phyloP scores from a whole-genome alignment of 257 asterid genomes.

The Verbascum thapsus region DNA sequence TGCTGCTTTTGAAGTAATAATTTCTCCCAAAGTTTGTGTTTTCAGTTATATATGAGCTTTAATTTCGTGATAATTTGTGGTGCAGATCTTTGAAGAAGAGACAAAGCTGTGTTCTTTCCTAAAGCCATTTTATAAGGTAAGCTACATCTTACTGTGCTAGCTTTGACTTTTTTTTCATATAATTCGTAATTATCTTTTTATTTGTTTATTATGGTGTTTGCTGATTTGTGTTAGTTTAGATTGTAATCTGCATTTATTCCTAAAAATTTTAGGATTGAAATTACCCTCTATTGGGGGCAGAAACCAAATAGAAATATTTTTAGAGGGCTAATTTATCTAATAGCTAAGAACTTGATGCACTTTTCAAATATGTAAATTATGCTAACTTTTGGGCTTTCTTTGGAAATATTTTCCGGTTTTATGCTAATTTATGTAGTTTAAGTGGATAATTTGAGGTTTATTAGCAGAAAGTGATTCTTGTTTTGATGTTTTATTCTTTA shows the following conservation, averaged over 20 bases:
- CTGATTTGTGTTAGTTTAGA: slow-evolving; percentile 11
- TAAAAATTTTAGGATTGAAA: not conserved
- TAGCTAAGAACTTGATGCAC: not conserved
- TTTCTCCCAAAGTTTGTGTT: slow-evolving; percentile 2
- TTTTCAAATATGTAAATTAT: not conserved
- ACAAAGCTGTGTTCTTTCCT: slow-evolving; percentile 18
- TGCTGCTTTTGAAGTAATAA: slow-evolving; percentile 9
- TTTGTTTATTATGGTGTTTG: slow-evolving; percentile 19
- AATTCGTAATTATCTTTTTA: slow-evolving; percentile 30
- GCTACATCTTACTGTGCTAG: slow-evolving; percentile 3
- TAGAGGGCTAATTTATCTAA: slow-evolving; percentile 17
- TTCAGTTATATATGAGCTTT: slow-evolving; percentile 9
- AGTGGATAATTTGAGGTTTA: slow-evolving; percentile 20
- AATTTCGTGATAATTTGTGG: slow-evolving; percentile 5
- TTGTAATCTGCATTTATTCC: not conserved
- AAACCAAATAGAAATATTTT: slow-evolving; percentile 19
- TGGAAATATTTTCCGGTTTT: slow-evolving; percentile 12
- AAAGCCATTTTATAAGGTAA: slow-evolving; percentile 32
- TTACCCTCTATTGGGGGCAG: slow-evolving; percentile 19
- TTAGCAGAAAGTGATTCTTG: slow-evolving; percentile 26
- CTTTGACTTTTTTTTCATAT: slow-evolving; percentile 9
- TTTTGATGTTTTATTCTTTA: slow-evolving; percentile 27
- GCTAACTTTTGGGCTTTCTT: slow-evolving; percentile 23
- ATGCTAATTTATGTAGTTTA: not conserved
- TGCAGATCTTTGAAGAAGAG: slow-evolving; percentile 39